Base-by-base conservation (phyloP, 2,329 filamentous ascomycete genomes). In the Stemphylium vesicarium region DNA sequence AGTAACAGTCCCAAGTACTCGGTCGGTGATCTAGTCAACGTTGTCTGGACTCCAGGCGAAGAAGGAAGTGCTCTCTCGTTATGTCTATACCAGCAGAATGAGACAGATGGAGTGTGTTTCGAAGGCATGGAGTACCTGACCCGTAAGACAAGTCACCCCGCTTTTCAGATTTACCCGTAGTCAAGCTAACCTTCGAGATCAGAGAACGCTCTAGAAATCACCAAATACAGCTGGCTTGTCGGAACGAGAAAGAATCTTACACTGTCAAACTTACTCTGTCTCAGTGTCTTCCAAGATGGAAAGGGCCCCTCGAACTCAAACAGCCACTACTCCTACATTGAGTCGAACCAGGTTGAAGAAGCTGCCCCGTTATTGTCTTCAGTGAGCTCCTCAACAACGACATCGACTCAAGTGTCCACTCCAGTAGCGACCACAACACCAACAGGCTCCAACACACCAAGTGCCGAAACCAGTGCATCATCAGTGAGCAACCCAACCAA, bases 321-420 rank as follows among this genome's bases (percentile, higher is more conserved):
- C 35, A 55, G 50, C 29, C 38, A 45, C 6, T 54, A 51, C 43
- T 55, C 51, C 13, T 50, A 45, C 20, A 55, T 58, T 6, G 33
- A 35, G 9, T 16, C 15, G 10, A 24, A 26, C 11, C 12, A 2
- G 5, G 12, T 6, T 35, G 2, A 26, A 40, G 39, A 26, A 12
- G 18, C 12, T 12, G n/a, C 12, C 16, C 22, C 10, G 12, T 24
- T 32, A 2, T 26, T 4, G 20, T 46, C 22, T 46, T 29, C 20
- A 15, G 8, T 6, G 4, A 18, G 7, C 10, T 37, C 31, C 15
- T 35, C 43, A 4, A 29, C 22, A 29, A 1, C 20, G 13, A 46
- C 32, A 18, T 46, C 20, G 2, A 12, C 4, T 12, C 32, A 10
- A 13, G 32, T 10, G n/a, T 26, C 43, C 0, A 11, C 8, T 29